Conservation (phyloP, 441 rosid species). For the Euphorbia schlechtendalii region DNA sequence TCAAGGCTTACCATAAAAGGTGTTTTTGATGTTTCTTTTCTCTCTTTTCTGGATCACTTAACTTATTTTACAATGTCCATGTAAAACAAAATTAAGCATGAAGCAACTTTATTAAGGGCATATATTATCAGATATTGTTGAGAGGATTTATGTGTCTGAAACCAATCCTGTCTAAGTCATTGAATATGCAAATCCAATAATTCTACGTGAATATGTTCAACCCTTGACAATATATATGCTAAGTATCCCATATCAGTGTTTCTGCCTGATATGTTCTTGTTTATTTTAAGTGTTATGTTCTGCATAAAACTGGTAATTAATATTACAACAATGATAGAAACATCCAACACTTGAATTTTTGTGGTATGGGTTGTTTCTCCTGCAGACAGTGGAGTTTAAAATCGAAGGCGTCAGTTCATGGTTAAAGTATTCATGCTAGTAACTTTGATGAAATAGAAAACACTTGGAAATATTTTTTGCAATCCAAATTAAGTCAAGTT, state of each 20-base stretch:
- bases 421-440: too few relatives aligned
- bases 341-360: too few relatives aligned
- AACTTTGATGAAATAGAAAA: too few relatives aligned
- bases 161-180: constrained; percentile 35
- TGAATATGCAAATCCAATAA: constrained; percentile 21
- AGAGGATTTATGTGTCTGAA: constrained; percentile 31
- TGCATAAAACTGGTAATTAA: too few relatives aligned
- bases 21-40: constrained; percentile 32
- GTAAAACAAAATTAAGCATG: constrained; percentile 30
- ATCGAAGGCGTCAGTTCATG: too few relatives aligned
- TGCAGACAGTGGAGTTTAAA: too few relatives aligned
- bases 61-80: neutral
- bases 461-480: too few relatives aligned
- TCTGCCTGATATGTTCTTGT: too few relatives aligned
- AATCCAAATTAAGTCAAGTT: too few relatives aligned
- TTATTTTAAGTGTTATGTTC: too few relatives aligned
- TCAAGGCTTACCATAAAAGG: constrained; percentile 23
- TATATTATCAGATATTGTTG: constrained; percentile 25
- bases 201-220: constrained; percentile 25
- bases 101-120: constrained; percentile 45
- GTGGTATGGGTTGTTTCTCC: too few relatives aligned
- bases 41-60: constrained; percentile 10
- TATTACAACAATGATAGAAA: too few relatives aligned
- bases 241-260: constrained; percentile 36
- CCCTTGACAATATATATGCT: constrained; percentile 37